These are phyloP conservation scores for Pyrenophora graminea DNA, from an alignment of 2,329 filamentous ascomycete genomes.

Conservation along the genomic window DNA sequence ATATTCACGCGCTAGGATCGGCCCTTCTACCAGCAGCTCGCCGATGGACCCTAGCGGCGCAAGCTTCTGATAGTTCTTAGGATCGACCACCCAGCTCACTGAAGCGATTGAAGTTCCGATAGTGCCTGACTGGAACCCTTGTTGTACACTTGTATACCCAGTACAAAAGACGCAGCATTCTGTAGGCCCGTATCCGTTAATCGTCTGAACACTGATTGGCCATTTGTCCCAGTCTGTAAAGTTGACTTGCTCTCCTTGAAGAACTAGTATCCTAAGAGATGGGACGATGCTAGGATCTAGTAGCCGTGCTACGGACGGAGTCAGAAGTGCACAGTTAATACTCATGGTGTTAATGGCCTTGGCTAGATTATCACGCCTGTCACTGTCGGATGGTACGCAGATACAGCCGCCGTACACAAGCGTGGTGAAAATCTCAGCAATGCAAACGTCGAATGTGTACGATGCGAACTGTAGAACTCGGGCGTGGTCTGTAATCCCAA, in stretches of 20 bases:
- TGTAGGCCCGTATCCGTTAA: no score
- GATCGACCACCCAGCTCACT: no score
- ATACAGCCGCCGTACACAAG: neutral
- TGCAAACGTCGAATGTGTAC: slow-evolving; percentile 48
- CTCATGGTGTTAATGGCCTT: slow-evolving; percentile 49
- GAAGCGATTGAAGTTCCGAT: no score
- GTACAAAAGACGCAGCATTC: no score
- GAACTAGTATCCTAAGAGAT: slow-evolving; percentile 53
- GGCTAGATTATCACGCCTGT: slow-evolving; percentile 36
- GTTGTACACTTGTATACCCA: no score
- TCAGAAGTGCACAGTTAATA: neutral
- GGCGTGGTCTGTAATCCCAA: no score
- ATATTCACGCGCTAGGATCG: no score
- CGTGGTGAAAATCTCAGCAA: neutral
- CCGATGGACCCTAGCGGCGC: no score
- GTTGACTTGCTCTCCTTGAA: slow-evolving; percentile 2
- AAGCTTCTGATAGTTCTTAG: no score
- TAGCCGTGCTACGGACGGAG: slow-evolving; percentile 19
- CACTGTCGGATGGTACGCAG: neutral
- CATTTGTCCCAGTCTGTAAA: neutral
- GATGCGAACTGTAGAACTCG: slow-evolving; percentile 5
- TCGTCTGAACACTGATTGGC: no score
- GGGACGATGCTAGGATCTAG: slow-evolving; percentile 32
- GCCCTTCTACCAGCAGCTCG: no score
- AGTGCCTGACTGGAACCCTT: no score